Conservation (phyloP, 2,329 filamentous ascomycete genomes). For the Phialophora expanda region DNA sequence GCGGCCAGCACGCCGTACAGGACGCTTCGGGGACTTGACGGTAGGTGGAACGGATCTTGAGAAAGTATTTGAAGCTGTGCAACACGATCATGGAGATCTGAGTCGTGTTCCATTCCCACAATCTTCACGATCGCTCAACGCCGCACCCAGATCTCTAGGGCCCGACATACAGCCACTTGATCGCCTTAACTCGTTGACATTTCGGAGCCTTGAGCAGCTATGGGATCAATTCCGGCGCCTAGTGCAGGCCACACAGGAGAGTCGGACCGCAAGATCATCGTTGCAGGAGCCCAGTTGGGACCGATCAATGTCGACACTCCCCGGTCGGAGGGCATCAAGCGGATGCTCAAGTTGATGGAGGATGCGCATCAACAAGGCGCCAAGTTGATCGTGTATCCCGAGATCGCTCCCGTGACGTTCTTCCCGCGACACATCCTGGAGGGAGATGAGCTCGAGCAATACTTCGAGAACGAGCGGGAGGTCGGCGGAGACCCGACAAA, state of each 20-base stretch:
- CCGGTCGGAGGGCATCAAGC: conserved; percentile 52
- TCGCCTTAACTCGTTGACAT: neutral
- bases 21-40: conserved; percentile 4
- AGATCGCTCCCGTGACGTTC: conserved; percentile 63
- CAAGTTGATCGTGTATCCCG: conserved; percentile 60
- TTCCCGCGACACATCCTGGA: conserved; percentile 59
- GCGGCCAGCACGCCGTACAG: too few species aligned
- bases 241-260: conserved; percentile 21
- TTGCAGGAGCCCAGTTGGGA: conserved; percentile 63
- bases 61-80: conserved; percentile 3
- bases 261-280: conserved; percentile 47
- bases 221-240: conserved; percentile 25
- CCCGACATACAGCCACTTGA: neutral
- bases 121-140: neutral
- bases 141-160: neutral
- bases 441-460: conserved; percentile 52
- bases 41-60: neutral
- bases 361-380: conserved; percentile 53
- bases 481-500: conserved; percentile 47
- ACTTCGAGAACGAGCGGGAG: conserved; percentile 57
- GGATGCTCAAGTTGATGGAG: conserved; percentile 58
- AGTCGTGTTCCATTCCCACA: neutral
- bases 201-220: neutral
- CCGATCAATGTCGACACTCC: conserved; percentile 52
- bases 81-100: neutral